A percentile compares a stretch with the other conserved stretches of the same genome.
These are phyloP conservation scores for Blastomyces emzantsi DNA, from an alignment of 2,329 filamentous ascomycete species.

Conservation along the genomic window DNA sequence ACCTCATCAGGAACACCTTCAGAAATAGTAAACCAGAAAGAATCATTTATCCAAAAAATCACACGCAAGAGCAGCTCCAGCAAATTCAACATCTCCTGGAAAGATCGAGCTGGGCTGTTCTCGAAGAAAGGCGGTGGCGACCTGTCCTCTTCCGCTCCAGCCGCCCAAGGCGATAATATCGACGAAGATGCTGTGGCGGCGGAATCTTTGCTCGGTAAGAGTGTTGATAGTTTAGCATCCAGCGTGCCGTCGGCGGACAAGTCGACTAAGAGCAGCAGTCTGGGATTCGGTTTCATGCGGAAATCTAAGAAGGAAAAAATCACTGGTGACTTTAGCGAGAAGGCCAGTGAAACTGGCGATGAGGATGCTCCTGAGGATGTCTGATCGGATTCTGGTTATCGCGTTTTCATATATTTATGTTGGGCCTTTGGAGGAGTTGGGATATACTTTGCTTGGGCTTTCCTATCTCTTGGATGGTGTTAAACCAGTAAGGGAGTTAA, in stretches of 20 bases:
- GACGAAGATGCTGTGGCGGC: slow-evolving; percentile 34
- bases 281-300: slow-evolving; percentile 40
- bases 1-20: slow-evolving; percentile 36
- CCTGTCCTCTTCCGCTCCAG: slow-evolving; percentile 19
- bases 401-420: background rate
- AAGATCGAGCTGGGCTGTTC: slow-evolving; percentile 41
- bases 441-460: background rate
- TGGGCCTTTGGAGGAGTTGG: background rate
- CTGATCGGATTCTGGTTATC: background rate
- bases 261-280: slow-evolving; percentile 35
- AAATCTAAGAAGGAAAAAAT: slow-evolving; percentile 39
- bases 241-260: slow-evolving; percentile 37
- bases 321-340: slow-evolving; percentile 36
- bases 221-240: slow-evolving; percentile 34
- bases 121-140: slow-evolving; percentile 39
- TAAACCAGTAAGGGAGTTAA: background rate
- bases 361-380: slow-evolving; percentile 32
- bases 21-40: slow-evolving; percentile 36
- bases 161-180: slow-evolving; percentile 30
- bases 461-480: background rate
- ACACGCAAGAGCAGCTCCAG: slow-evolving; percentile 43
- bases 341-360: slow-evolving; percentile 37
- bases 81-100: slow-evolving; percentile 45
- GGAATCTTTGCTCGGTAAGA: slow-evolving; percentile 37
- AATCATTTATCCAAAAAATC: slow-evolving; percentile 45